phyloP scores from a whole-genome alignment of 805 yeast species.

The Phaffomyces antillensis region DNA sequence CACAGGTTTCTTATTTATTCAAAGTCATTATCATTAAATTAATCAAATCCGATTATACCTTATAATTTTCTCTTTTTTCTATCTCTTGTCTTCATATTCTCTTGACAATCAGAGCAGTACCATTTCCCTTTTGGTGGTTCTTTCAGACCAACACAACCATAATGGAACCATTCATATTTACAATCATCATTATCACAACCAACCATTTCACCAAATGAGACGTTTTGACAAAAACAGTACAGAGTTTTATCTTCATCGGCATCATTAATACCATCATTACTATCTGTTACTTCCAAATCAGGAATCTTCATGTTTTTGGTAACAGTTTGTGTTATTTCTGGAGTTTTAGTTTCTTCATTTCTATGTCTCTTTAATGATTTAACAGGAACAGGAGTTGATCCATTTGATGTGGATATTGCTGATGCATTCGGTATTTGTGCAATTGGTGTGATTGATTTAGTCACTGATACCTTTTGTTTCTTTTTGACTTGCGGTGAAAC shows the following conservation, averaged over 20 bases:
- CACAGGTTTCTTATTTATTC: background rate
- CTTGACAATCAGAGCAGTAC: slow-evolving; percentile 84
- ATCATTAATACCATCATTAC: slow-evolving; percentile 15
- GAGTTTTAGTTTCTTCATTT: slow-evolving; percentile 14
- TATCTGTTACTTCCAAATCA: slow-evolving; percentile 3
- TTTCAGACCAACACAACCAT: slow-evolving; percentile 84
- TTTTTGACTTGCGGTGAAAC: background rate
- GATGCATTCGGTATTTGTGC: background rate
- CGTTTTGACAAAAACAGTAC: slow-evolving; percentile 91
- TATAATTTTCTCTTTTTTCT: slow-evolving; percentile 18
- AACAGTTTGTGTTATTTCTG: slow-evolving; percentile 8
- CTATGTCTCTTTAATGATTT: slow-evolving; percentile 19
- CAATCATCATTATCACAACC: slow-evolving; percentile 92
- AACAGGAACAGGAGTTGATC: slow-evolving; percentile 9
- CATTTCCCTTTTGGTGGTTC: slow-evolving; percentile 89
- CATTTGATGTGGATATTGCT: slow-evolving; percentile 3
- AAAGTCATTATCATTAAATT: slow-evolving; percentile 1
- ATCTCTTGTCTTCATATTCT: slow-evolving; percentile 25
- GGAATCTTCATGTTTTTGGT: slow-evolving; percentile 4
- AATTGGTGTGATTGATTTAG: background rate
- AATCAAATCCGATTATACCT: background rate
- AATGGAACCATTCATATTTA: slow-evolving; percentile 92
- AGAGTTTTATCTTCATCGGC: slow-evolving; percentile 58
- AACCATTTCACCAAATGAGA: slow-evolving; percentile 93
- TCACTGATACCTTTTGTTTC: background rate